Evolutionary conservation across 306 rosid genomes (phyloP).

Genomic region (Cucumis hystrix): DNA sequence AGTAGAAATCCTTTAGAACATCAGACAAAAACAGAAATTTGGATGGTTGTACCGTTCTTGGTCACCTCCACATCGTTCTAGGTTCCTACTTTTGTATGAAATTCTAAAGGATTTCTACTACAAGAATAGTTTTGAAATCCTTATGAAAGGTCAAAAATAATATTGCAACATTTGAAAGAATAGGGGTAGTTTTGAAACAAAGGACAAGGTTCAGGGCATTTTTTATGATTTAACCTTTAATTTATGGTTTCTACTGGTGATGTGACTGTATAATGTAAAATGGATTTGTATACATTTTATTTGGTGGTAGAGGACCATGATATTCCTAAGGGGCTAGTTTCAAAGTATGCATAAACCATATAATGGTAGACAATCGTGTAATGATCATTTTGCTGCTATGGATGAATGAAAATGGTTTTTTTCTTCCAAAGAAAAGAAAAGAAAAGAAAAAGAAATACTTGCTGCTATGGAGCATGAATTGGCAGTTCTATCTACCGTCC

Average conservation of each 20-base stretch:
- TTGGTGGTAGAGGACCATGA: background rate
- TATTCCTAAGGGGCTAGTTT: background rate
- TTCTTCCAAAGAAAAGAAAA: background rate
- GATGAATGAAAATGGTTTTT: background rate
- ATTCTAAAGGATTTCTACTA: background rate
- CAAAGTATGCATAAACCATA: background rate
- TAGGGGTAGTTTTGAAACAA: background rate
- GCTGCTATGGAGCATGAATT: background rate
- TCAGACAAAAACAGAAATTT: background rate
- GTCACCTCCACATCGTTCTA: background rate
- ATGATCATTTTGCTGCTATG: background rate
- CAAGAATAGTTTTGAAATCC: background rate
- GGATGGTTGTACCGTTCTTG: background rate
- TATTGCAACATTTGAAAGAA: background rate
- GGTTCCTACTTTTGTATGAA: background rate
- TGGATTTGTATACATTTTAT: background rate
- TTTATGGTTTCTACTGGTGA: background rate
- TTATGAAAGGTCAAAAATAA: background rate
- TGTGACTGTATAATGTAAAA: background rate
- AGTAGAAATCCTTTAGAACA: background rate
- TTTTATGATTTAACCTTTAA: background rate
- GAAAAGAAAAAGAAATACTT: background rate
- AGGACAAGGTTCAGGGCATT: background rate
- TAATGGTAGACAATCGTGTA: background rate
- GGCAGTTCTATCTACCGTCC: background rate